Evolutionary conservation across 1,284 basidiomycete species (phyloP), one percentile per base, ranked within the genome.

Genomic region (Melampsora abietis-canadensis): DNA sequence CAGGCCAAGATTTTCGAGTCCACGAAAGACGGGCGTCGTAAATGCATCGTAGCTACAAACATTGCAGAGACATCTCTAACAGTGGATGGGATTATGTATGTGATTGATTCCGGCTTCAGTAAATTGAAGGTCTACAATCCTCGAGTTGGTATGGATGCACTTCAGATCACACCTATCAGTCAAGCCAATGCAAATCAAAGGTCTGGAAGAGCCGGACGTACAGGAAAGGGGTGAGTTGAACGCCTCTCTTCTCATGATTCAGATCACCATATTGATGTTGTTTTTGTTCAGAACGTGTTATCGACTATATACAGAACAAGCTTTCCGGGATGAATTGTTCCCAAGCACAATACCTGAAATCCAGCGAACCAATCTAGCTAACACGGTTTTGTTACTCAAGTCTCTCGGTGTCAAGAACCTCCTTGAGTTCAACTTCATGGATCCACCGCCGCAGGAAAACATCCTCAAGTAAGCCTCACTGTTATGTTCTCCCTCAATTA

Each of bases 91-190:
- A 98, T 99, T 80, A 86, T 97, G 67, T 98, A 91, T 79, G 96
- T 98, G 46, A 92, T 98, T 4, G 96, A 98, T 81, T 88, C 92
- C 0, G 96, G 96, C 0, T 98, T 93, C 83, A 96, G 92, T 63
- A 98, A 98, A 83, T 85, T 98, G 77, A 98, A 98, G 83, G 94
- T 98, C 47, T 98, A 98, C 85, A 98, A 98, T 80, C 94, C 96
- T 8, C 93, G 94, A 82, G 93, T 98, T 77, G 96, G 96, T 77
- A 98, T 98, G 96, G 96, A 98, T 80, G 93, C 94, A 10, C 84
- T 99, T 62, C 95, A 98, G 82, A 98, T 99, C 79, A 98, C 95
- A 7, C 96, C 96, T 0, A 95, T 99, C 83, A 83, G 89, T 86
- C 95, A 98, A 81, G 96, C 96, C 19, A 98, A 98, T 84, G 94